These are phyloP conservation scores for Fusarium siculi DNA, from an alignment of 2,329 filamentous ascomycete species.

Conservation along the genomic window DNA sequence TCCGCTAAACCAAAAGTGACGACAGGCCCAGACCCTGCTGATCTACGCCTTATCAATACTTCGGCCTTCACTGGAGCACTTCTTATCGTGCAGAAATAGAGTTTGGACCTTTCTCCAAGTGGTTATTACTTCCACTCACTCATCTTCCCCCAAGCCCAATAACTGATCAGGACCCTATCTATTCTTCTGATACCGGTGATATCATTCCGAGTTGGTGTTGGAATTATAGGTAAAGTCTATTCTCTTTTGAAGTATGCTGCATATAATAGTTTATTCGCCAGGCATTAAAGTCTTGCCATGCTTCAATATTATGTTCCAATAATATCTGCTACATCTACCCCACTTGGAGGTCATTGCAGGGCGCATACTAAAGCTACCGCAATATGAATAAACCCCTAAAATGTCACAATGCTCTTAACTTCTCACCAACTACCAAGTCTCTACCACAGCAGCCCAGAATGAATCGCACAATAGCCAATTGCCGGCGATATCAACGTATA, in stretches of 20 bases:
- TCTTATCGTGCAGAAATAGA: neutral
- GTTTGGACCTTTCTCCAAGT: neutral
- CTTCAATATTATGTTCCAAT: no score
- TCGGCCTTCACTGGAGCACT: neutral
- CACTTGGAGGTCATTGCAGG: neutral
- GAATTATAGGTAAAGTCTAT: neutral
- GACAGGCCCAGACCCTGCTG: neutral
- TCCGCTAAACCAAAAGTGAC: neutral
- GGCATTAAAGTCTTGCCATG: neutral
- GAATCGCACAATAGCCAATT: neutral
- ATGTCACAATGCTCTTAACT: neutral
- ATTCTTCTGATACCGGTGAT: conserved; percentile 3
- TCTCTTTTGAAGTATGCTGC: neutral
- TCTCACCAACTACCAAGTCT: neutral
- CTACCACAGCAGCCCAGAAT: neutral
- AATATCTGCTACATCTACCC: neutral
- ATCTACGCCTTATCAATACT: neutral
- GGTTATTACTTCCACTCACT: neutral
- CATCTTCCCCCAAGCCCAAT: accelerated
- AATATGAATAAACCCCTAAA: neutral
- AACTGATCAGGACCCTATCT: conserved; percentile 12
- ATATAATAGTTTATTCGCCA: neutral
- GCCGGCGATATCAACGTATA: neutral
- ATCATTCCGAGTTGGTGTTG: neutral
- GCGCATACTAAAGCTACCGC: no score